phyloP scores from a whole-genome alignment of 2,329 filamentous ascomycete genomes.

The Metarhizium brunneum region DNA sequence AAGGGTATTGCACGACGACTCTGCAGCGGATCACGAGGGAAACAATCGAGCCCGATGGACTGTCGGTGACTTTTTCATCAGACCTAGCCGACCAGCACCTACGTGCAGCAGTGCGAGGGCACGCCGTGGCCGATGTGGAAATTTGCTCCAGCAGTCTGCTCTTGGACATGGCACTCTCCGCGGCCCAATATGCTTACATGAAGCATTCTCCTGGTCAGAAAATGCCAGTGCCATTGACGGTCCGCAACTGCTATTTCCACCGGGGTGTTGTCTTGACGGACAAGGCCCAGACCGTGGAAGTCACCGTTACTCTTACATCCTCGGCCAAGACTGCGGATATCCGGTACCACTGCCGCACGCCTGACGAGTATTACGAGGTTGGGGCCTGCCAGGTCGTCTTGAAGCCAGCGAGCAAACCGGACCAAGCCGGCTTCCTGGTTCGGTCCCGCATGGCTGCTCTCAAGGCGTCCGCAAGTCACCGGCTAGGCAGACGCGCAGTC shows the following conservation, averaged over 20 bases:
- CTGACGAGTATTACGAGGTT: not conserved
- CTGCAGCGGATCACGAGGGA: not conserved
- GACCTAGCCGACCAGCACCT: not conserved
- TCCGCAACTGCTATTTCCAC: not conserved
- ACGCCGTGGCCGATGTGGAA: not conserved
- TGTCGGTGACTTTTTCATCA: not conserved
- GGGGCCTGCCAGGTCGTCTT: not conserved
- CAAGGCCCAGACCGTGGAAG: not conserved
- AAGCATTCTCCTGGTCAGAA: not conserved
- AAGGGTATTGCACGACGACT: not conserved
- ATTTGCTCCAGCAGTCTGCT: slow-evolving; percentile 1
- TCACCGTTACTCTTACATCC: not conserved
- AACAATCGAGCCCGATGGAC: not conserved
- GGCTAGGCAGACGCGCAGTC: not conserved
- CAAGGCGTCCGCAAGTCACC: not conserved
- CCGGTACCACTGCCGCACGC: not conserved
- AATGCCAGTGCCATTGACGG: not conserved
- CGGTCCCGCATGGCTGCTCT: not conserved
- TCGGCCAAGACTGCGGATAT: not conserved
- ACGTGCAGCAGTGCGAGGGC: not conserved
- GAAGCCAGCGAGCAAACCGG: not conserved
- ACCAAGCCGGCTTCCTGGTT: not conserved
- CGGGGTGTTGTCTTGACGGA: not conserved
- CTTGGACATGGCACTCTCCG: slow-evolving; percentile 2
- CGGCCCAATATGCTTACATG: not conserved